phyloP scores from a whole-genome alignment of 1,284 basidiomycete genomes.

The Fistulinella cinereoalba region DNA sequence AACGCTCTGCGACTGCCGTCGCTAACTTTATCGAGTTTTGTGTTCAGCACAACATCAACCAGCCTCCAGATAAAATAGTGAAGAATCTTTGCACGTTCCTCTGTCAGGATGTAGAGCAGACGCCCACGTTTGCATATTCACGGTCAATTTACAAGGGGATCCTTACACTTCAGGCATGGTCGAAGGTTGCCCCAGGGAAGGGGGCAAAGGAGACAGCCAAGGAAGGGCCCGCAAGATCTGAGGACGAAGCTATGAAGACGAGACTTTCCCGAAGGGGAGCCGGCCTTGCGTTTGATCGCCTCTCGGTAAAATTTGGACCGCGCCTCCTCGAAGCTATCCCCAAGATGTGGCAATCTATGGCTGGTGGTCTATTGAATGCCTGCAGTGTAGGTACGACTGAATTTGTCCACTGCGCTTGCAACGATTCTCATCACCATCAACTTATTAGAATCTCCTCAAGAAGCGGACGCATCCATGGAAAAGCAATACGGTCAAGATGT shows the following conservation, averaged over 20 bases:
- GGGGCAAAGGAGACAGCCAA: constrained; percentile 52
- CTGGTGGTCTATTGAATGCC: constrained; percentile 69
- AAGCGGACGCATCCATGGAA: constrained; percentile 62
- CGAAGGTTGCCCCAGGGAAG: constrained; percentile 28
- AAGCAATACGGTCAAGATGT: constrained; percentile 85
- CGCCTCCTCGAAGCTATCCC: constrained; percentile 77
- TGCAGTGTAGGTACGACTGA: constrained; percentile 57
- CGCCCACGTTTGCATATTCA: constrained; percentile 80
- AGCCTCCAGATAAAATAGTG: constrained; percentile 88
- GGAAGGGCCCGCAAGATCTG: constrained; percentile 40
- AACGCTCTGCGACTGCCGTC: constrained; percentile 84
- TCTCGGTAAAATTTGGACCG: constrained; percentile 79
- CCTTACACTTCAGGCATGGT: constrained; percentile 61
- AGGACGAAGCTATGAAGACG: constrained; percentile 53
- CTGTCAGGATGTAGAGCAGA: constrained; percentile 87
- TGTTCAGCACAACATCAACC: constrained; percentile 58
- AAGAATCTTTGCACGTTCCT: constrained; percentile 97
- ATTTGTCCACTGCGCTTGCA: background rate
- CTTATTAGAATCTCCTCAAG: constrained; percentile 46
- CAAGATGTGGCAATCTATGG: constrained; percentile 93
- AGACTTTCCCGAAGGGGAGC: constrained; percentile 80
- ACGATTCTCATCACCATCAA: constrained; percentile 8
- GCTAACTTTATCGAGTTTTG: constrained; percentile 89
- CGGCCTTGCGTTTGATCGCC: constrained; percentile 74
- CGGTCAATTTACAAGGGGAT: constrained; percentile 70